Evolutionary conservation across 495 filamentous ascomycete genomes (phyloP).

Genomic region (Pseudevernia furfuracea): DNA sequence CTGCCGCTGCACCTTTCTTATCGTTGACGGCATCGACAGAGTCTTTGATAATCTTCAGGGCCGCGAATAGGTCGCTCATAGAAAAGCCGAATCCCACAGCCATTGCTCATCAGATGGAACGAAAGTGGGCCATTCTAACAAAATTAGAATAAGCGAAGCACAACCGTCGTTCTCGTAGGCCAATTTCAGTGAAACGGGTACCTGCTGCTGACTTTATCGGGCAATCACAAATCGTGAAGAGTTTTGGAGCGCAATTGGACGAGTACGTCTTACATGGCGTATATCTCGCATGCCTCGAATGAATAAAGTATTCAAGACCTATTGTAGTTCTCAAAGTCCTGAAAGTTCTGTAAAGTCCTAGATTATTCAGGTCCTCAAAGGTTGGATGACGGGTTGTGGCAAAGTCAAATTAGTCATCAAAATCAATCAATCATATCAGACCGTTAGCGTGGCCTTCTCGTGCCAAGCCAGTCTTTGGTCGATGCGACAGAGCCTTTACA

Average conservation of each 20-base stretch:
- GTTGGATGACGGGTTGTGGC: background rate
- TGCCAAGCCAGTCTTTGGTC: no score
- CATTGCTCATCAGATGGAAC: conserved; percentile 23
- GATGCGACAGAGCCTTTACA: no score
- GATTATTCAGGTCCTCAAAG: background rate
- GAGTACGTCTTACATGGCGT: background rate
- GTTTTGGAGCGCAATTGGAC: background rate
- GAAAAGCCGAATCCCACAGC: conserved; percentile 34
- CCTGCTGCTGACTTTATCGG: background rate
- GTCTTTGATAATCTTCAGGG: conserved; percentile 32
- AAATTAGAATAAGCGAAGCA: background rate
- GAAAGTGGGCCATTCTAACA: background rate
- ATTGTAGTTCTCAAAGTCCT: background rate
- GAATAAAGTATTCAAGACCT: background rate
- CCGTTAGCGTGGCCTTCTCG: no score
- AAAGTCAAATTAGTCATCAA: conserved; percentile 6
- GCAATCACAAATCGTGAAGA: background rate
- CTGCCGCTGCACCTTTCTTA: conserved; percentile 27
- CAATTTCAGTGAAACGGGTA: background rate
- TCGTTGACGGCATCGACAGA: conserved; percentile 31
- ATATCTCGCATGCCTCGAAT: background rate
- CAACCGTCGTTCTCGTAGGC: background rate
- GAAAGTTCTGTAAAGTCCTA: background rate
- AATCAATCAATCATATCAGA: conserved; percentile 10
- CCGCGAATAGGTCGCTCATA: conserved; percentile 32